Conservation (phyloP, 306 rosid genomes). For the Argentina anserina region DNA sequence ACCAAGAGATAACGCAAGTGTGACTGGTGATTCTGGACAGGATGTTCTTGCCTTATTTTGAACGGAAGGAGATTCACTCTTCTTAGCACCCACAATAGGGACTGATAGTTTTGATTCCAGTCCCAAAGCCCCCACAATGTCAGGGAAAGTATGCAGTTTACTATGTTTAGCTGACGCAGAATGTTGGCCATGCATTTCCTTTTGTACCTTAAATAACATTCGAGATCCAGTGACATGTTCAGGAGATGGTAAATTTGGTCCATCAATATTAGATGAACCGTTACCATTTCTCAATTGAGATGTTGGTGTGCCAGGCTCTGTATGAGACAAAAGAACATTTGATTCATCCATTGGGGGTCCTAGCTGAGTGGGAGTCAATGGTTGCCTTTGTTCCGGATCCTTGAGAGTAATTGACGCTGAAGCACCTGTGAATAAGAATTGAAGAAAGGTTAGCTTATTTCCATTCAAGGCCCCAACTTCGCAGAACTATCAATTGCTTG, state of each 20-base stretch:
- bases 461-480: background rate
- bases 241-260: conserved; percentile 20
- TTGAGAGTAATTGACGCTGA: conserved; percentile 25
- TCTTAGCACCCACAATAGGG: conserved; percentile 12
- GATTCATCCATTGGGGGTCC: conserved; percentile 25
- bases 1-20: conserved; percentile 8
- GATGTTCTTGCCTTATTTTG: conserved; percentile 22
- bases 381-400: conserved; percentile 26
- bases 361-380: conserved; percentile 18
- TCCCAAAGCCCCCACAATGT: conserved; percentile 16
- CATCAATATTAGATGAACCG: conserved; percentile 24
- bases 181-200: conserved; percentile 33
- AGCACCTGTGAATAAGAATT: conserved; percentile 30
- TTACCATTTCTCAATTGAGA: conserved; percentile 6
- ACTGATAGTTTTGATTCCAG: conserved; percentile 24
- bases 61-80: conserved; percentile 16
- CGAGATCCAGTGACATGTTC: conserved; percentile 13
- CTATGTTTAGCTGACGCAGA: conserved; percentile 22
- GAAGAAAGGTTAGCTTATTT: conserved; percentile 15
- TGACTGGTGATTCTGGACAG: background rate
- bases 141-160: conserved; percentile 29
- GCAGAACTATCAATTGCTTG: background rate
- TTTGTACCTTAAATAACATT: conserved; percentile 19
- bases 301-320: conserved; percentile 22
- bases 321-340: conserved; percentile 13